Evolutionary conservation across 2,329 filamentous ascomycete genomes (phyloP).

Genomic region (Paracoccidioides brasiliensis): DNA sequence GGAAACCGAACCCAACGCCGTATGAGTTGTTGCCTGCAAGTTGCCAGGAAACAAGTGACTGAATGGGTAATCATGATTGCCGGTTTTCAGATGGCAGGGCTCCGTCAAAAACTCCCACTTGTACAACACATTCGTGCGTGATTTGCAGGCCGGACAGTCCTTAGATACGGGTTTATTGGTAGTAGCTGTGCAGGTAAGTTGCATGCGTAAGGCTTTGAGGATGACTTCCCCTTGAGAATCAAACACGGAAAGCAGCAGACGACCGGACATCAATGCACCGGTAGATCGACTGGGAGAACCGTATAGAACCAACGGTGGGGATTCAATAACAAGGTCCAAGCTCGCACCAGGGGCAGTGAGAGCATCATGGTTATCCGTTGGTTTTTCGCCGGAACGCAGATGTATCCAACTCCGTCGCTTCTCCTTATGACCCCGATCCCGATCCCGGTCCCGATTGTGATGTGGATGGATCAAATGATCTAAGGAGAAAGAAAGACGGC

Average conservation of each 20-base stretch:
- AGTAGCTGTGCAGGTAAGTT: conserved; percentile 54
- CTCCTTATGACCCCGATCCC: conserved; percentile 27
- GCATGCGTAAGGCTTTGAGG: conserved; percentile 60
- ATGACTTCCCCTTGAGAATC: conserved; percentile 39
- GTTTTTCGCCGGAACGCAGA: conserved; percentile 26
- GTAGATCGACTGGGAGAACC: conserved; percentile 61
- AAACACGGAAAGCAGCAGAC: conserved; percentile 56
- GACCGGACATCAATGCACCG: conserved; percentile 74
- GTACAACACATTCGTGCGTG: conserved; percentile 59
- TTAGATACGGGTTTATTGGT: conserved; percentile 71
- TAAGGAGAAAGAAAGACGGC: conserved; percentile 31
- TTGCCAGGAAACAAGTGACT: conserved; percentile 74
- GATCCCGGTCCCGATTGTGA: conserved; percentile 24
- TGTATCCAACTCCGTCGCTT: conserved; percentile 28
- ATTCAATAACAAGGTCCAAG: conserved; percentile 59
- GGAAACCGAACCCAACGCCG: conserved; percentile 56
- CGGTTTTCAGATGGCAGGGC: conserved; percentile 31
- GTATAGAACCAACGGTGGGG: conserved; percentile 74
- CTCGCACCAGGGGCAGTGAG: conserved; percentile 21
- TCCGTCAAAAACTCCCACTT: conserved; percentile 64
- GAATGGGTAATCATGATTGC: conserved; percentile 72
- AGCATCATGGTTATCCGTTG: conserved; percentile 13
- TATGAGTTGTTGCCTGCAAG: conserved; percentile 71
- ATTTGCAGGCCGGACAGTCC: conserved; percentile 65
- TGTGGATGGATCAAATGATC: conserved; percentile 32